Conservation (phyloP, 2,329 filamentous ascomycete species). For the Neobulgaria alba region DNA sequence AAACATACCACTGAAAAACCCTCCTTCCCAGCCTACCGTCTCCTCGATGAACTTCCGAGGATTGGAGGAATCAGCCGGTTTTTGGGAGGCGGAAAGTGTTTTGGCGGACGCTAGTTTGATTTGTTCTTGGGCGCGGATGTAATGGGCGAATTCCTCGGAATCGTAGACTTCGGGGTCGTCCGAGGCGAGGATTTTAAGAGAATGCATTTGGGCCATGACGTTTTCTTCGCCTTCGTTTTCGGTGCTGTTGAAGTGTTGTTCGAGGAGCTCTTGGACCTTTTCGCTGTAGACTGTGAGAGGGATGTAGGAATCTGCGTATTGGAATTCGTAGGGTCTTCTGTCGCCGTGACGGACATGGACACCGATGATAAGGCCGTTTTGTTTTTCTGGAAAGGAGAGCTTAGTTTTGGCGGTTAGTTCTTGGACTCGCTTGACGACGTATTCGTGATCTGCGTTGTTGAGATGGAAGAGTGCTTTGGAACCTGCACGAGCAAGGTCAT, state of each 20-base stretch:
- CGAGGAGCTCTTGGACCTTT: slow-evolving; percentile 47
- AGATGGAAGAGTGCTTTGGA: slow-evolving; percentile 70
- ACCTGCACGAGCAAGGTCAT: slow-evolving; percentile 57
- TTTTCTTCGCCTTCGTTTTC: slow-evolving; percentile 28
- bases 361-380: slow-evolving; percentile 51
- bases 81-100: slow-evolving; percentile 32
- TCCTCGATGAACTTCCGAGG: slow-evolving; percentile 65
- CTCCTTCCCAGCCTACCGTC: slow-evolving; percentile 78
- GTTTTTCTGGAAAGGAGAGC: slow-evolving; percentile 33
- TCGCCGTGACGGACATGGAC: slow-evolving; percentile 78
- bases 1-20: slow-evolving; percentile 76
- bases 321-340: slow-evolving; percentile 64
- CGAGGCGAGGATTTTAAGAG: slow-evolving; percentile 59
- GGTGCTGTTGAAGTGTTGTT: slow-evolving; percentile 36
- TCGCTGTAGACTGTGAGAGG: slow-evolving; percentile 61
- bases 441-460: slow-evolving; percentile 53
- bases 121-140: slow-evolving; percentile 60
- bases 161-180: slow-evolving; percentile 73
- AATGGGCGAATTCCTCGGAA: slow-evolving; percentile 49
- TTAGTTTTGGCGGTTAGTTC: slow-evolving; percentile 43
- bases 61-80: slow-evolving; percentile 23
- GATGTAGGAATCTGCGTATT: slow-evolving; percentile 71
- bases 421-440: slow-evolving; percentile 51
- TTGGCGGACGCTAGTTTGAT: slow-evolving; percentile 65
- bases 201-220: slow-evolving; percentile 32